Conservation (phyloP, 2,329 filamentous ascomycete genomes). For the Balansia obtecta region DNA sequence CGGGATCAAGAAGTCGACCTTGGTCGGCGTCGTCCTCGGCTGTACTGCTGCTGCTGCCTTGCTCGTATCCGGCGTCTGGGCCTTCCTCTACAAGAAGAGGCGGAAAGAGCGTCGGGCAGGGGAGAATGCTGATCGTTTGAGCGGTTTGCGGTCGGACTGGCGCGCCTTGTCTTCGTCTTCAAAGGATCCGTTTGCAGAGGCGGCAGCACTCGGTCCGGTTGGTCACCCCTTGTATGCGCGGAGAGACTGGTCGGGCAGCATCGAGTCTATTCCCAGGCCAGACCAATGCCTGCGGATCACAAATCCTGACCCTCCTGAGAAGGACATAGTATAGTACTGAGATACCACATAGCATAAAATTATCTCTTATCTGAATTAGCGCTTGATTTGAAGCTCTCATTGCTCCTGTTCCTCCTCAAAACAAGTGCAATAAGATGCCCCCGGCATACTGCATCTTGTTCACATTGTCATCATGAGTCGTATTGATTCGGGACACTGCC, state of each 20-base stretch:
- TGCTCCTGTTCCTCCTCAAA: too few species aligned
- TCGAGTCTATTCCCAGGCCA: not conserved
- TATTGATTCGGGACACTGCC: too few species aligned
- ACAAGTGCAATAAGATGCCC: too few species aligned
- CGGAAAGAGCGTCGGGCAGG: not conserved
- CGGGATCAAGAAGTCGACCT: not conserved
- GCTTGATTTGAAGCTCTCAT: too few species aligned
- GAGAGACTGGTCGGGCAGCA: slow-evolving; percentile 3
- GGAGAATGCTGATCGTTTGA: not conserved
- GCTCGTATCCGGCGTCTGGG: not conserved
- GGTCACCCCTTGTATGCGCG: not conserved
- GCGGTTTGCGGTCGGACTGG: not conserved
- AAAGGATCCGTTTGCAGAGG: slow-evolving; percentile 3
- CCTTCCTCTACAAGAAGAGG: not conserved
- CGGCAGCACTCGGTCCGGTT: not conserved
- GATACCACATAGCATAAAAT: not conserved
- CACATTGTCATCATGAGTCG: too few species aligned
- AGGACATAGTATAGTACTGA: not conserved
- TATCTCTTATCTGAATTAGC: too few species aligned
- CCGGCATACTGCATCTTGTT: too few species aligned
- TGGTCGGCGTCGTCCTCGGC: slow-evolving; percentile 3
- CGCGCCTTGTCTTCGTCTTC: not conserved
- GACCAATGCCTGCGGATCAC: slow-evolving; percentile 1
- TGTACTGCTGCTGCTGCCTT: not conserved
- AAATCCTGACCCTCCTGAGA: slow-evolving; percentile 5